Evolutionary conservation across 495 filamentous ascomycete species (phyloP), one percentile per base, ranked within the genome.

Genomic region (Letharia columbiana): DNA sequence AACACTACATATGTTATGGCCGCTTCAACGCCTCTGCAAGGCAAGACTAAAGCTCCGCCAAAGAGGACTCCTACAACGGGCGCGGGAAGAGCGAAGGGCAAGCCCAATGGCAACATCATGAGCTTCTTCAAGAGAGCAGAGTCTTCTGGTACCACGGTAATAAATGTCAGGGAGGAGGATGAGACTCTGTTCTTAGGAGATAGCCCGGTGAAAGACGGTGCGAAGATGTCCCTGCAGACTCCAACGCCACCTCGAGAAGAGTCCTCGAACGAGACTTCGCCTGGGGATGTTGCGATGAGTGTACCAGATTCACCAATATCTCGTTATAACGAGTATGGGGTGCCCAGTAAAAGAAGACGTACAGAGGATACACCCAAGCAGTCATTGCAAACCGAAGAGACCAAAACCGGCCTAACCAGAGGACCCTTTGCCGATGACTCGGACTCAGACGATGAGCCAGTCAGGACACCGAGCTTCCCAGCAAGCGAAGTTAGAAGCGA

Each of bases 1-100:
- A 76, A 60, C 70, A 71, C 49, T 63, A 73, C 35, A 79, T 79
- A 72, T 84, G 85, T 62, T 83, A 89, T 62, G 91, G 87, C 31
- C 89, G 90, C 37, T 88, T 95, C 76, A 90, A 97, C 81, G 91
- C 94, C 44, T 96, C 96, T 83, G 90, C 91, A 11, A 82, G 86
- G 17, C 86, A 89, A 69, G 82, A 83, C 52, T 81, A 82, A 64
- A 80, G 80, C 65, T 7, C 57, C 66, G 4, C 33, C 56, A 17
- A 67, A 60, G 62, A 67, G 65, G 60, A 72, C 71, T 4, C 66
- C 71, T 54, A 39, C 64, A 52, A 52, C 71, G 12, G 49, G 67
- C 13, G 62, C 59, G 20, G 60, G 66, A 8, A 77, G 73, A 59
- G 68, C 45, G 15, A 79, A 76, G 69, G 62, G 72, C 1, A 80